Base-by-base conservation (phyloP, 371 early-diverging fungal species). In the Mortierella sp. region DNA sequence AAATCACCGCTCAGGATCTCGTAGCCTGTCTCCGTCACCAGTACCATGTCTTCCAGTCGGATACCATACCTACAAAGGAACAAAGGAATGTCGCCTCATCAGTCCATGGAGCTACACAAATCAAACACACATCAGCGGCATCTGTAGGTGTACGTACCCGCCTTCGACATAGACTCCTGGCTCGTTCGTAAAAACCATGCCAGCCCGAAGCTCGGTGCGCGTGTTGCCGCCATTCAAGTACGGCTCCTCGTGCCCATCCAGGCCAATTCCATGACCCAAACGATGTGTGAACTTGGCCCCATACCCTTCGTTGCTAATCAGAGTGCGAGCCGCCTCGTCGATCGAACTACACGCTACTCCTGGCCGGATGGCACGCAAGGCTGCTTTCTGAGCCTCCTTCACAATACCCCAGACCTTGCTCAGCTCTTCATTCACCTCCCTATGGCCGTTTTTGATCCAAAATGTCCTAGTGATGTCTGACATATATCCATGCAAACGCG, bases 231-330 rank as follows among this genome's bases (percentile, higher is more conserved):
- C 82, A 57, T 85, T 83, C 80, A 87, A 74, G 50, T 86, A 88
- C 19, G 89, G 89, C 30, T 86, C 84, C 60, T 88, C 89, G 57
- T 88, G 89, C 61, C 85, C 86, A 30, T 86, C 84, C 50, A 83
- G 50, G 0, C 89, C 89, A 19, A 88, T 73, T 0, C 89, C 89
- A 74, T 88, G 89, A 1, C 89, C 89, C 53, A 86, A 41, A 3
- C 87, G 82, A 65, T 88, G 89, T 3, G 84, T 85, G 45, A 88
- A 88, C 34, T 71, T 82, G 12, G 57, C 38, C 3, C 84, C 87
- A 53, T 81, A 84, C 0, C 84, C 83, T 28, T 78, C 81, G 3
- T 73, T 46, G 13, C 66, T 69, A 63, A 88, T 86, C 43, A 82
- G 51, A 24, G 63, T 31, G 6, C 87, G 81, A 2, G 87, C 87